Conservation (phyloP, 2,329 filamentous ascomycete species). For the Emericellopsis cladophorae region DNA sequence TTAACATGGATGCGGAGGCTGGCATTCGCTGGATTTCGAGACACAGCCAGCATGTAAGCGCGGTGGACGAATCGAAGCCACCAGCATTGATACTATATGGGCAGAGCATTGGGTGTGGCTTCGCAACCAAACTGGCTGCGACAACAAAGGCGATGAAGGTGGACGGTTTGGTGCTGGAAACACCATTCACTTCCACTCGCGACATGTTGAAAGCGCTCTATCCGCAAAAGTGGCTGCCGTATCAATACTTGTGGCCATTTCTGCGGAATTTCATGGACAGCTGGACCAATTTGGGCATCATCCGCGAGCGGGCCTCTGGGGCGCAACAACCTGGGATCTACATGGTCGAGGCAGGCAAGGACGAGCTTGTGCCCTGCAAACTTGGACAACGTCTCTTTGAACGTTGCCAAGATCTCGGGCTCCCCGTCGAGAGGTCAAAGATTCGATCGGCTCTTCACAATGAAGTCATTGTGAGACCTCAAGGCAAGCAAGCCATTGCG, state of each 20-base stretch:
- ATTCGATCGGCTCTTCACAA: conserved; percentile 42
- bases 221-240: conserved; percentile 69
- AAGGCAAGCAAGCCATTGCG: conserved; percentile 30
- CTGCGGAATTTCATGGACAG: conserved; percentile 51
- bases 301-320: conserved; percentile 16
- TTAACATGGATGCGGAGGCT: conserved; percentile 55
- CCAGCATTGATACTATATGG: conserved; percentile 55
- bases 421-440: conserved; percentile 29
- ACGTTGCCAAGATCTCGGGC: conserved; percentile 31
- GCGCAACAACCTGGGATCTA: conserved; percentile 23
- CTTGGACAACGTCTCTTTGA: conserved; percentile 32
- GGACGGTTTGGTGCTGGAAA: conserved; percentile 54
- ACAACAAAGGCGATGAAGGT: conserved; percentile 20
- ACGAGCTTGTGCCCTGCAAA: conserved; percentile 43
- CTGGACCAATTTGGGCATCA: conserved; percentile 32
- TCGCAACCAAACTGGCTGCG: conserved; percentile 49
- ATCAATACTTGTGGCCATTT: conserved; percentile 63
- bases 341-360: conserved; percentile 43
- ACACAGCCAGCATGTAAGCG: conserved; percentile 16
- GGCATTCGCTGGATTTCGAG: conserved; percentile 48
- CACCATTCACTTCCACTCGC: conserved; percentile 59
- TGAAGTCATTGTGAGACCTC: conserved; percentile 34
- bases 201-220: conserved; percentile 63
- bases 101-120: conserved; percentile 62
- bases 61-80: conserved; percentile 7